phyloP scores from a whole-genome alignment of 768 basidiomycete species.

The Lyophyllum semitale region DNA sequence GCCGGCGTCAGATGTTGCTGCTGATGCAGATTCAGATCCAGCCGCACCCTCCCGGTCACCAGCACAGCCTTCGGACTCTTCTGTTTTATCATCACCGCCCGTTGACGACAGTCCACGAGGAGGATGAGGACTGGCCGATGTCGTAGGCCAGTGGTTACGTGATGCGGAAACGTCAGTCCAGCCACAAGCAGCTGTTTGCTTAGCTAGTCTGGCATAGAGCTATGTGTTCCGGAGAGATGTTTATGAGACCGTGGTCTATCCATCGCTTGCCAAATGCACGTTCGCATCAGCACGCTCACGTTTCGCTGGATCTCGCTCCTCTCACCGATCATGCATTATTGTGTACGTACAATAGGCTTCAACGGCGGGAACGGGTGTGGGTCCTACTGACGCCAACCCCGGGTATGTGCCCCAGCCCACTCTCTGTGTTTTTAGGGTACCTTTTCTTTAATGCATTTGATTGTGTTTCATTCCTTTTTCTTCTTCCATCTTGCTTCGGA shows the following conservation, averaged over 20 bases:
- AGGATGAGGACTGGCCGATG: neutral
- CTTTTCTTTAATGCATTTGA: neutral
- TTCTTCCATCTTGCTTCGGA: constrained; percentile 3
- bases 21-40: constrained; percentile 4
- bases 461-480: neutral
- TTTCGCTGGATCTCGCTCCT: neutral
- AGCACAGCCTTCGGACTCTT: neutral
- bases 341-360: neutral
- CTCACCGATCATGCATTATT: neutral
- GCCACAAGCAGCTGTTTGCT: neutral
- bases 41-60: constrained; percentile 6
- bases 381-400: neutral
- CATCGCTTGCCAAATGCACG: neutral
- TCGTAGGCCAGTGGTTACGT: neutral
- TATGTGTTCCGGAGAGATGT: neutral
- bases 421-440: constrained; percentile 1
- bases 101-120: too few species aligned
- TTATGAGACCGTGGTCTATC: neutral
- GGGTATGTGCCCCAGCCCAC: neutral
- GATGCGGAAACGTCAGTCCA: neutral
- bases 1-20: constrained; percentile 7
- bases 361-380: neutral
- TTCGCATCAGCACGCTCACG: neutral
- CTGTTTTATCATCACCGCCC: neutral
- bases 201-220: neutral